These are phyloP conservation scores for Tetrahymena borealis DNA, from an alignment of 73 alveolate species.

Conservation along the genomic window DNA sequence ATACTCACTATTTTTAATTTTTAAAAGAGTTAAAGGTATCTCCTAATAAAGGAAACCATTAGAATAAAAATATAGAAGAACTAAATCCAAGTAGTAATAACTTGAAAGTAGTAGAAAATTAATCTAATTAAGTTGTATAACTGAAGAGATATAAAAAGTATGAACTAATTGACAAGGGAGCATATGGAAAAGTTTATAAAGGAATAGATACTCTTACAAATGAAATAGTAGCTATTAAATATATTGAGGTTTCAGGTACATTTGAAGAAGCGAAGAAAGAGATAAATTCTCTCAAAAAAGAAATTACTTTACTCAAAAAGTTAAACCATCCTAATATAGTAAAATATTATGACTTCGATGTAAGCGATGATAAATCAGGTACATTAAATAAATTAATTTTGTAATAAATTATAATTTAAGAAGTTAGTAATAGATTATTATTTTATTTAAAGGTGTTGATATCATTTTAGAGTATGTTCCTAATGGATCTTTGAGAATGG, in stretches of 20 bases:
- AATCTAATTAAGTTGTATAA: neutral
- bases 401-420: neutral
- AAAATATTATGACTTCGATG: slow-evolving; percentile 60
- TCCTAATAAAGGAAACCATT: neutral
- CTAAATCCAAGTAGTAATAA: neutral
- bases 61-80: neutral
- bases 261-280: slow-evolving; percentile 20
- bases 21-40: neutral
- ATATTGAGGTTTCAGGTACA: neutral
- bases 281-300: slow-evolving; percentile 61
- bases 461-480: slow-evolving; percentile 72
- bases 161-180: slow-evolving; percentile 6
- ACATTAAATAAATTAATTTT: neutral
- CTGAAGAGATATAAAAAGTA: neutral
- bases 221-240: slow-evolving; percentile 30
- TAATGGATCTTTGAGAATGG: slow-evolving; percentile 60
- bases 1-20: neutral
- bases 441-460: slow-evolving; percentile 34
- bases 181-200: slow-evolving; percentile 40
- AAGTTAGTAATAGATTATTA: neutral
- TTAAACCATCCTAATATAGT: slow-evolving; percentile 71
- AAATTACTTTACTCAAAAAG: slow-evolving; percentile 54
- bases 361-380: slow-evolving; percentile 28
- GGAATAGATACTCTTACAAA: slow-evolving; percentile 31
- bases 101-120: neutral